A percentile compares a stretch with the other conserved stretches of the same genome.
phyloP scores from a whole-genome alignment of 768 basidiomycete species.

The Boletus insuetus region DNA sequence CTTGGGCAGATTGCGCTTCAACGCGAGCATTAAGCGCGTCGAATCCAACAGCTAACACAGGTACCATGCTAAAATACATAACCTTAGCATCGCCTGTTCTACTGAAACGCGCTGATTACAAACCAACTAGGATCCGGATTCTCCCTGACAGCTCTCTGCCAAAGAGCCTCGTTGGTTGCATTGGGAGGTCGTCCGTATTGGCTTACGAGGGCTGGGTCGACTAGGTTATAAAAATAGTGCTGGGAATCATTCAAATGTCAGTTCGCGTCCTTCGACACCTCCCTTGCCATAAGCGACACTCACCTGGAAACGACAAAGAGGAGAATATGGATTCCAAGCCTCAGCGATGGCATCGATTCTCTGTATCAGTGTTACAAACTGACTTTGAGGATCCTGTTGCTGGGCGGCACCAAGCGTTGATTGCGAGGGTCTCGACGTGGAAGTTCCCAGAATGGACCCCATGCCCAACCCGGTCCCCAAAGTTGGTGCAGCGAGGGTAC shows the following conservation, averaged over 20 bases:
- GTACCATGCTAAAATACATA: conserved; percentile 55
- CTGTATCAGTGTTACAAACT: conserved; percentile 52
- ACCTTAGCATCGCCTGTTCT: background rate
- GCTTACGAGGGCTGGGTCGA: conserved; percentile 63
- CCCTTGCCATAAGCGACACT: background rate
- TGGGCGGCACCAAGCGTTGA: conserved; percentile 38
- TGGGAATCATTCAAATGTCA: conserved; percentile 26
- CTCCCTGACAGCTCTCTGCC: conserved; percentile 77
- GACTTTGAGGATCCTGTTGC: conserved; percentile 59
- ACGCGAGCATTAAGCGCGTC: conserved; percentile 78
- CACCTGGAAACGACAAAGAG: conserved; percentile 81
- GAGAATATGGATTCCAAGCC: conserved; percentile 69
- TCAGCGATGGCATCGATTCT: conserved; percentile 62
- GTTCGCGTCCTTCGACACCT: background rate
- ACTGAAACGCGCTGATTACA: background rate
- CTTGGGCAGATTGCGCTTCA: conserved; percentile 68
- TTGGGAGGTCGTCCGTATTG: conserved; percentile 72
- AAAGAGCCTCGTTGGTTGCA: conserved; percentile 65
- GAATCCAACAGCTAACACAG: conserved; percentile 77
- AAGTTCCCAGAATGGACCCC: conserved; percentile 31
- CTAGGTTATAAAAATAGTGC: conserved; percentile 85
- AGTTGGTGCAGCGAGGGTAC: conserved; percentile 31
- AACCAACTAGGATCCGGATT: conserved; percentile 83
- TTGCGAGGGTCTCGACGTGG: conserved; percentile 33
- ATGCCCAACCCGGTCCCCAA: conserved; percentile 27